Evolutionary conservation across 2,329 filamentous ascomycete genomes (phyloP).

Genomic region (Phoma sp.): DNA sequence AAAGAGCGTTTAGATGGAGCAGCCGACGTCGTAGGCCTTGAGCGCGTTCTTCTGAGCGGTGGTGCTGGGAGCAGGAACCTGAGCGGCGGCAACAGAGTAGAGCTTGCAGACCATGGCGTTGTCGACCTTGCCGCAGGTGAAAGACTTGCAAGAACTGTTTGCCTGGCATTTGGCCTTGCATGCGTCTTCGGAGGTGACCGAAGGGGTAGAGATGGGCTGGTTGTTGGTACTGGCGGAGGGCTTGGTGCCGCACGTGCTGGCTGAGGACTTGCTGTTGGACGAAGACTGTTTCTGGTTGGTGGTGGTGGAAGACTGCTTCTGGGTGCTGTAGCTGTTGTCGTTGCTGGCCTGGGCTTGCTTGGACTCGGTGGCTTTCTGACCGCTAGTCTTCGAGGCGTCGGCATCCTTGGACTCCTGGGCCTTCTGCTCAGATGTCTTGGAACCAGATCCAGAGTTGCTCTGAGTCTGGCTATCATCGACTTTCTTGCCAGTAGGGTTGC

Average conservation of each 20-base stretch:
- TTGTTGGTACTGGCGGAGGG: slow-evolving; percentile 11
- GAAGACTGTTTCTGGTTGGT: neutral
- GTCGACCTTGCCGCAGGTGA: slow-evolving; percentile 16
- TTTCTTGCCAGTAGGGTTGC: slow-evolving; percentile 23
- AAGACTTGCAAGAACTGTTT: slow-evolving; percentile 20
- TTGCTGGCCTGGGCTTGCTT: neutral
- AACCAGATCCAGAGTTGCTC: neutral
- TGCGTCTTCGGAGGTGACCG: slow-evolving; percentile 15
- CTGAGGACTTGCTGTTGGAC: slow-evolving; percentile 6
- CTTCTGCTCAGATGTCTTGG: neutral
- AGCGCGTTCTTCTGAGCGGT: slow-evolving; percentile 11
- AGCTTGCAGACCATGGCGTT: slow-evolving; percentile 16
- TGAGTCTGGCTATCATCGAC: neutral
- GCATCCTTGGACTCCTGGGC: neutral
- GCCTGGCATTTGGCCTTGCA: slow-evolving; percentile 20
- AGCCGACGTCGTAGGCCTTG: slow-evolving; percentile 23
- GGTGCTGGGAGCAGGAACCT: slow-evolving; percentile 15
- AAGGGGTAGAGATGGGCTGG: slow-evolving; percentile 17
- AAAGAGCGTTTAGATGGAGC: slow-evolving; percentile 12
- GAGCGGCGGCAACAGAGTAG: slow-evolving; percentile 15
- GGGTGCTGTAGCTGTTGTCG: neutral
- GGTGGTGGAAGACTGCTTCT: slow-evolving; percentile 9
- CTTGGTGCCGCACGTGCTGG: slow-evolving; percentile 15
- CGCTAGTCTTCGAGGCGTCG: neutral
- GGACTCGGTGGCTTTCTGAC: neutral